Conservation (phyloP, 2,329 filamentous ascomycete genomes). For the Clonostachys chloroleuca region DNA sequence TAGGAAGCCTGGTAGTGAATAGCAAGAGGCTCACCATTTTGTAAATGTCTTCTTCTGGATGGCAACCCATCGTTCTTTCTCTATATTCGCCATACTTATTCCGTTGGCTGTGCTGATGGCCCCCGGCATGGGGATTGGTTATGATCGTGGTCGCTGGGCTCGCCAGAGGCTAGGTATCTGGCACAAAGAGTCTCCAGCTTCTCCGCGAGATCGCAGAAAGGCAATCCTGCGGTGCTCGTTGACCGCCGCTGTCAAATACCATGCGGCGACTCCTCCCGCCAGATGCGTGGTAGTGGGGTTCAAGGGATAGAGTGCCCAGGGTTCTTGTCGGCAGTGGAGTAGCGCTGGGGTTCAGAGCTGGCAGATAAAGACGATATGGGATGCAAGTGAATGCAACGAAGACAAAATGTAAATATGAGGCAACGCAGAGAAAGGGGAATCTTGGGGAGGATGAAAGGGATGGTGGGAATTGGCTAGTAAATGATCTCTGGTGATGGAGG, state of each 20-base stretch:
- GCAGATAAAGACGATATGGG: background rate
- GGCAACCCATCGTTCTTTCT: constrained; percentile 65
- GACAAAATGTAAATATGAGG: no score
- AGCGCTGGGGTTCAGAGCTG: background rate
- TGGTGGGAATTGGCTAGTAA: no score
- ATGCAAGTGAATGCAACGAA: no score
- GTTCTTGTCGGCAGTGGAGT: no score
- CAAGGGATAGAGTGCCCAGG: no score
- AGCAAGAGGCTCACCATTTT: constrained; percentile 62
- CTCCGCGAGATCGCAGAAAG: no score
- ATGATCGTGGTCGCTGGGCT: constrained; percentile 14
- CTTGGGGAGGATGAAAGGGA: no score
- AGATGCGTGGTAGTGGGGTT: constrained; percentile 20
- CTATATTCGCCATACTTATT: constrained; percentile 58
- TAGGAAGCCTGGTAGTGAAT: background rate
- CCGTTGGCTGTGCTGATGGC: constrained; percentile 22
- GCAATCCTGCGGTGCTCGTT: background rate
- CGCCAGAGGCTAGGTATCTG: background rate
- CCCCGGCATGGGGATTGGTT: constrained; percentile 9
- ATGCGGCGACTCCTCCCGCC: constrained; percentile 44
- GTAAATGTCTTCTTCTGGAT: constrained; percentile 99
- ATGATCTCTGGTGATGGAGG: no score
- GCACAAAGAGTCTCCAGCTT: no score
- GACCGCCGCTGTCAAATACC: constrained; percentile 42
- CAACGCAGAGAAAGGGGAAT: no score